These are phyloP conservation scores for Zoysia pacifica DNA, from an alignment of 176 grass and related monocot species.

Conservation along the genomic window DNA sequence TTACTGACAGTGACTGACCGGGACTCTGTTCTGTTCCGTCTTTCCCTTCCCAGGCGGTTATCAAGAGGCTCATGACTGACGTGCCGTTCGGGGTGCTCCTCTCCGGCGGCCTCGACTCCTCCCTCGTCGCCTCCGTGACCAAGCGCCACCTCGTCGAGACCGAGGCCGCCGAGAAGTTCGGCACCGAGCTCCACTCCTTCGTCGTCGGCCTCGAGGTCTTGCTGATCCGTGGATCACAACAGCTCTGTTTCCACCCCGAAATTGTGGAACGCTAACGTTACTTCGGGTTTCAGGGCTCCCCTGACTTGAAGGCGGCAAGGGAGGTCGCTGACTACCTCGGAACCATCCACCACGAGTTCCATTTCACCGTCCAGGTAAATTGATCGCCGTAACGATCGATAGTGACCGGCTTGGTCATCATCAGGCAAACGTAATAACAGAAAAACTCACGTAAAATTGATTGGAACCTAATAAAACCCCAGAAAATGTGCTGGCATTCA, in stretches of 20 bases:
- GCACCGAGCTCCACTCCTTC: constrained; percentile 89
- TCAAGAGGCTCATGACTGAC: constrained; percentile 97
- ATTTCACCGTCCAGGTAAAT: constrained; percentile 93
- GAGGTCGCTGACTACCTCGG: constrained; percentile 86
- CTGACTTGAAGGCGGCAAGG: constrained; percentile 78
- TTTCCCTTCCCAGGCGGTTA: constrained; percentile 53
- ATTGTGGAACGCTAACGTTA: not conserved
- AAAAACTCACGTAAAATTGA: too few species aligned
- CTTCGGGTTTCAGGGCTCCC: constrained; percentile 62
- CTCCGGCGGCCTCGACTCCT: constrained; percentile 94
- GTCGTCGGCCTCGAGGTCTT: constrained; percentile 84
- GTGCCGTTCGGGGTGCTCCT: constrained; percentile 89
- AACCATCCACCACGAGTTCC: constrained; percentile 91
- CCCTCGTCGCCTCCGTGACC: constrained; percentile 81
- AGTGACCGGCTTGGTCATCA: too few species aligned
- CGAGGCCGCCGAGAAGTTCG: constrained; percentile 83
- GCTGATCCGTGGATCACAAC: not conserved
- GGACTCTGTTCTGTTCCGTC: not conserved
- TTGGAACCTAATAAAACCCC: too few species aligned
- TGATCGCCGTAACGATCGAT: not conserved
- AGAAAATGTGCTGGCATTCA: too few species aligned
- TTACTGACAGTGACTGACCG: constrained; percentile 12
- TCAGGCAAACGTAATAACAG: too few species aligned
- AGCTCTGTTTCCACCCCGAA: not conserved
- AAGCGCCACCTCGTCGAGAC: constrained; percentile 83